Base-by-base conservation (phyloP, 2,329 filamentous ascomycete genomes). In the Aspergillus quadrilineatus region DNA sequence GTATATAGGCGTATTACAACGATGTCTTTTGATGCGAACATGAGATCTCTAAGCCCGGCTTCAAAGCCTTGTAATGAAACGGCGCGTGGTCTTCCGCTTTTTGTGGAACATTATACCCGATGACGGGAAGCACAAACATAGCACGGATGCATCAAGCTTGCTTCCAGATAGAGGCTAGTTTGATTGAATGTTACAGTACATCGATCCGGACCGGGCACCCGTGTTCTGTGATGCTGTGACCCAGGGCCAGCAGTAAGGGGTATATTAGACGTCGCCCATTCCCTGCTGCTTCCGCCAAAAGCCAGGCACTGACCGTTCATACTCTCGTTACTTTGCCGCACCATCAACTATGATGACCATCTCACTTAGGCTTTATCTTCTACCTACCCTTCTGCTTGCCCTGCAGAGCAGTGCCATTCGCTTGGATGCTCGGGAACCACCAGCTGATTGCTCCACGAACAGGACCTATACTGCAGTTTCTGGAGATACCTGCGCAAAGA, bases 401-500 rank as follows among this genome's bases (percentile, higher is more conserved):
- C 6, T 34, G 4, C 43, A 14, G 12, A 36, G 28, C 29, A 30
- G 34, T 6, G 49, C 42, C 10, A 14, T 0, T 2, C 36, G n/a
- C 14, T 34, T 49, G 6, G 28, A 34, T 22, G 9, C 4, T 4
- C 8, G 15, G 4, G 1, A 30, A 4, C 2, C 14, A 7, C 22
- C 30, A 1, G 45, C 48, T 3, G 41, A 17, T 30, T 55, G 56
- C n/a, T 4, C 12, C 10, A 37, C 52, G 14, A 55, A 37, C 17
- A 39, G 30, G 36, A 55, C 37, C 14, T 53, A 55, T 26, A 45
- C 37, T 6, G 52, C 48, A 1, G 29, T 28, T n/a, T 17, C 22
- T n/a, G 56, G 56, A 26, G 56, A 58, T 15, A 39, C 42, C 14
- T 58, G 52, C 9, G 29, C 14, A 12, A 52, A n/a, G 10, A 58